Conservation (phyloP, 768 basidiomycete genomes). For the Kondoa malvinella region DNA sequence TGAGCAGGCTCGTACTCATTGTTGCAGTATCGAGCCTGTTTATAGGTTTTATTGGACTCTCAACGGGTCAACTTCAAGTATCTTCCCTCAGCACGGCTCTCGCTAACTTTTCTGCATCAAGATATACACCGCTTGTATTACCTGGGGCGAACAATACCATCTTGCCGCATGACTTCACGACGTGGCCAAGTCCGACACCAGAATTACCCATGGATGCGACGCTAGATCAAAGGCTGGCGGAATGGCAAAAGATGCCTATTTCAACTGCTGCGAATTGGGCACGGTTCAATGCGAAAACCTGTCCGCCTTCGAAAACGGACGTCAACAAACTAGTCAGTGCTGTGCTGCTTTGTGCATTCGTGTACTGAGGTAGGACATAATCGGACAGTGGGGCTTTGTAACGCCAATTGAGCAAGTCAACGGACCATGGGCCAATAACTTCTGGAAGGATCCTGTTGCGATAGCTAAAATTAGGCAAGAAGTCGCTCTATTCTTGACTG, state of each 20-base stretch:
- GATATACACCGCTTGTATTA: not conserved
- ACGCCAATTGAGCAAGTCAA: conserved; percentile 10
- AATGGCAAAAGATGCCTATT: conserved; percentile 32
- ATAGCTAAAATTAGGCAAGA: conserved; percentile 3
- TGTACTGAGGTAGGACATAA: conserved; percentile 6
- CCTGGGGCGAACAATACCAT: not conserved
- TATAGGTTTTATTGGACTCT: not conserved
- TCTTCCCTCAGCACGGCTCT: not conserved
- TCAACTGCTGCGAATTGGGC: conserved; percentile 32
- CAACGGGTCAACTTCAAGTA: not conserved
- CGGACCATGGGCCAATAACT: conserved; percentile 10
- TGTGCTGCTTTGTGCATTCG: conserved; percentile 19
- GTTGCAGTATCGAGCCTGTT: not conserved
- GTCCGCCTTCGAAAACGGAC: conserved; percentile 24
- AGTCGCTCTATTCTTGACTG: not conserved
- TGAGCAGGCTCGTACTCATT: not conserved
- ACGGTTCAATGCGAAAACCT: conserved; percentile 29
- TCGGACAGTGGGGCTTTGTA: conserved; percentile 13
- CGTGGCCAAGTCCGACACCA: conserved; percentile 19
- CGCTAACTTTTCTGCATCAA: not conserved
- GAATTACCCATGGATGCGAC: conserved; percentile 30
- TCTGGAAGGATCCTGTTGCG: not conserved
- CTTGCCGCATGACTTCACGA: not conserved
- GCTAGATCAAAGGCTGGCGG: conserved; percentile 30
- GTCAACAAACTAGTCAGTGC: conserved; percentile 30